These are phyloP conservation scores for Pythium guiyangense DNA, from an alignment of 352 stramenopile genomes.

Conservation along the genomic window DNA sequence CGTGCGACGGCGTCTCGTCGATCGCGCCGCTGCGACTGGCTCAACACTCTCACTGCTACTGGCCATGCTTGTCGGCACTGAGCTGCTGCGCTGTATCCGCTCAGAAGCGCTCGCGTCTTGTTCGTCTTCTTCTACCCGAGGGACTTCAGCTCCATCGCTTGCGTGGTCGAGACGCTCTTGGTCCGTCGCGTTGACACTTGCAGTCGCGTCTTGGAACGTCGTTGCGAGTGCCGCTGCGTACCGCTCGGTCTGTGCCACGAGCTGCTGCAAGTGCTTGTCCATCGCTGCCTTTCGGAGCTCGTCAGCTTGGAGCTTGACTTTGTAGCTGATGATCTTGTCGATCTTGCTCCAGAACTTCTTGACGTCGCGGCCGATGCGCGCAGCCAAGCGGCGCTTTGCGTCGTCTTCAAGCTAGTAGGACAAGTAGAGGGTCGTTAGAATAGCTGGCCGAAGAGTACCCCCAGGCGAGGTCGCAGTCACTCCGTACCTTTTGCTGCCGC, in stretches of 20 bases:
- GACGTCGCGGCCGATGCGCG: slow-evolving; percentile 84
- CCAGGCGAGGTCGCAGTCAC: too few species aligned
- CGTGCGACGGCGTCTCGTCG: too few species aligned
- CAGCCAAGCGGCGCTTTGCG: slow-evolving; percentile 45
- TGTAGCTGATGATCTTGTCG: slow-evolving; percentile 97
- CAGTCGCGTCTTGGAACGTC: slow-evolving; percentile 41
- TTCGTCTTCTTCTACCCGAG: too few species aligned
- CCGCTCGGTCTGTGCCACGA: slow-evolving; percentile 96
- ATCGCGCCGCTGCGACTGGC: background rate
- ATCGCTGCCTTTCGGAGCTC: slow-evolving; percentile 87
- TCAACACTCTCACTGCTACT: too few species aligned
- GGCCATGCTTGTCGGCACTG: too few species aligned
- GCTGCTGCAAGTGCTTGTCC: slow-evolving; percentile 94
- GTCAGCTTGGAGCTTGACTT: slow-evolving; percentile 93
- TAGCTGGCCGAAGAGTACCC: background rate
- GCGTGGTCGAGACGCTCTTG: too few species aligned
- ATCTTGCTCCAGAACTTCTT: slow-evolving; percentile 97
- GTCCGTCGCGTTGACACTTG: too few species aligned
- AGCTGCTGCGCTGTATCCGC: background rate
- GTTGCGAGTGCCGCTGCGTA: slow-evolving; percentile 89
- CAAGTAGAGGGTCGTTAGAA: too few species aligned
- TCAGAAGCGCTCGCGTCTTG: too few species aligned
- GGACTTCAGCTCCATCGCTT: too few species aligned
- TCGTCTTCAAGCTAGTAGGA: slow-evolving; percentile 35
- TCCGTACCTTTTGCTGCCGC: slow-evolving; percentile 32